These are phyloP conservation scores for Dendrobium catenatum DNA, from an alignment of 106 monocot genomes.

Conservation along the genomic window DNA sequence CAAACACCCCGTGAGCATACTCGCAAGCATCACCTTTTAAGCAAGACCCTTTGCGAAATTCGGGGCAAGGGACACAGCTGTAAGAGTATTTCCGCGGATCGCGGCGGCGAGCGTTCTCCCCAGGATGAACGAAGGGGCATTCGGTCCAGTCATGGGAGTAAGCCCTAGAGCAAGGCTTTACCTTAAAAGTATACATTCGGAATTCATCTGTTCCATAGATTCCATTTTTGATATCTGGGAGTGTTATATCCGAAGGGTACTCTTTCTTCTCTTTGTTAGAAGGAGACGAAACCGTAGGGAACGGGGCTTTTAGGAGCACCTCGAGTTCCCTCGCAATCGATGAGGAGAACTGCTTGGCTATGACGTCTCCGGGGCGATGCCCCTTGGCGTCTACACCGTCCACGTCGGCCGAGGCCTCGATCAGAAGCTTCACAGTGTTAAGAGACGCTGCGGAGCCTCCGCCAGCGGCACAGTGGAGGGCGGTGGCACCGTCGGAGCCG, in stretches of 20 bases:
- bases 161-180: constrained; percentile 58
- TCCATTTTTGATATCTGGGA: constrained; percentile 64
- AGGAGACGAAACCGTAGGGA: constrained; percentile 12
- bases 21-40: constrained; percentile 59
- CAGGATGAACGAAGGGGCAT: constrained; percentile 70
- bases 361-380: constrained; percentile 37
- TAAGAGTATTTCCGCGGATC: constrained; percentile 53
- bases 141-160: constrained; percentile 80
- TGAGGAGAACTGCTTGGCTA: constrained; percentile 12
- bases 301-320: constrained; percentile 14
- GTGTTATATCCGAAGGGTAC: constrained; percentile 40
- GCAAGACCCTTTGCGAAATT: constrained; percentile 70
- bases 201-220: constrained; percentile 68
- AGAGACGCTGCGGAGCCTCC: constrained; percentile 26
- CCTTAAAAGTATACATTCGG: constrained; percentile 69
- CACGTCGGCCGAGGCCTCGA: constrained; percentile 40
- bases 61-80: constrained; percentile 63
- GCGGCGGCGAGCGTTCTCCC: constrained; percentile 66
- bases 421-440: constrained; percentile 20
- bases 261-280: constrained; percentile 28
- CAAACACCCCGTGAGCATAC: constrained; percentile 73
- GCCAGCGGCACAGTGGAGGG: constrained; percentile 44
- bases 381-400: constrained; percentile 25
- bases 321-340: constrained; percentile 21
- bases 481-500: constrained; percentile 35